phyloP scores from a whole-genome alignment of 352 stramenopile genomes.

The Pythium myriotylum region DNA sequence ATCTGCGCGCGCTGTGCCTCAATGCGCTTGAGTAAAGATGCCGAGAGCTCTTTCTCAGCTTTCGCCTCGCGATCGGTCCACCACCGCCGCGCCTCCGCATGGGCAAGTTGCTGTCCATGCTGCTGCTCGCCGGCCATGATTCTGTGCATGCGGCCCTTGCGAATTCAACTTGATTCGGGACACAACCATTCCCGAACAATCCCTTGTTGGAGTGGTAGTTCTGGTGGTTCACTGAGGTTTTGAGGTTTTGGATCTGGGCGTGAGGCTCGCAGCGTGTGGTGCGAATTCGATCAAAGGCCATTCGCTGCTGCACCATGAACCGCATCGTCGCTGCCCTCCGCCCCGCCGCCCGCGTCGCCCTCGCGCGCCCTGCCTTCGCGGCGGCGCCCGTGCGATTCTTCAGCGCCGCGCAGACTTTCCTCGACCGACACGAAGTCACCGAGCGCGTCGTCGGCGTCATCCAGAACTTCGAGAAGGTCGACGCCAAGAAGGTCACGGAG shows the following conservation, averaged over 20 bases:
- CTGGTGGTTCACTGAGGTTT: constrained; percentile 29
- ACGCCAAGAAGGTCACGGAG: constrained; percentile 91
- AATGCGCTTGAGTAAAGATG: constrained; percentile 65
- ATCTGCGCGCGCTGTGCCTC: constrained; percentile 73
- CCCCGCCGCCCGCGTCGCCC: constrained; percentile 59
- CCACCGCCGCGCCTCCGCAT: constrained; percentile 59
- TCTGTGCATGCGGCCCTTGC: too few relatives aligned
- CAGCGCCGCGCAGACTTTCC: constrained; percentile 82
- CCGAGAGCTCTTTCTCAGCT: constrained; percentile 52
- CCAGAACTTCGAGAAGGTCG: constrained; percentile 99
- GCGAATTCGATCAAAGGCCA: constrained; percentile 3
- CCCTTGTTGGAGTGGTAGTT: constrained; percentile 8
- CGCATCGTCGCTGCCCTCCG: constrained; percentile 73
- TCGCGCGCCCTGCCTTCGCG: constrained; percentile 50
- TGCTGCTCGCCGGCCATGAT: constrained; percentile 11
- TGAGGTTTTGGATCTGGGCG: constrained; percentile 30
- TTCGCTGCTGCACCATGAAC: constrained; percentile 50
- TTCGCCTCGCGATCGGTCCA: constrained; percentile 55
- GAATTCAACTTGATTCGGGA: too few relatives aligned
- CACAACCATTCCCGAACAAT: constrained; percentile 3
- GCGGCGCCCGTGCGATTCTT: constrained; percentile 60
- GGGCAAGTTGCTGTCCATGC: constrained; percentile 19
- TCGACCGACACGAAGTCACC: constrained; percentile 93
- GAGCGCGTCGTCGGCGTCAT: constrained; percentile 97
- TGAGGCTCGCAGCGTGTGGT: not conserved